Evolutionary conservation across 2,329 filamentous ascomycete species (phyloP), one percentile per base, ranked within the genome.

Genomic region (Teratosphaeria viscida): DNA sequence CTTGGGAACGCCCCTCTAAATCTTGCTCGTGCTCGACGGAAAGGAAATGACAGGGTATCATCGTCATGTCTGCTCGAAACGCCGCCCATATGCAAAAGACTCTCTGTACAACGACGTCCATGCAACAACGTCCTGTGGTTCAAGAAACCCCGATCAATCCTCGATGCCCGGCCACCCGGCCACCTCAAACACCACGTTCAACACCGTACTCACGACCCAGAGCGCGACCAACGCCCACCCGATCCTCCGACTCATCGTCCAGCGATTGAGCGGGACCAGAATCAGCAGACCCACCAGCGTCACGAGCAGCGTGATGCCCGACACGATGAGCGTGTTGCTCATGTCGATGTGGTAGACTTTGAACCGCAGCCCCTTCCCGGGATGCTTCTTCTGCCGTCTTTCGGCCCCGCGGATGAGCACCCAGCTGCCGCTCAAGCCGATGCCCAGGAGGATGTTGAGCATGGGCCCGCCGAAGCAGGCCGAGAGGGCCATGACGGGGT

Each of bases 391-490:
- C 62, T 89, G 84, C 57, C 79, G 79, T 63, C 83, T 79, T 66
- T 87, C 83, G 19, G 87, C 88, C 35, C 84, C 81, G 58, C 82
- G 81, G 16, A 95, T 80, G 59, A 89, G 92, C 82, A 96, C 94
- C 71, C 92, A 95, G 47, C 90, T 82, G 16, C 94, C 94, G 29
- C 88, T 89, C 3, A 97, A 79, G n/a, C 94, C 94, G 57, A 99
- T 92, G 0, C 94, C 94, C 3, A 99, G 82, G 0, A 99, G 78
- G 63, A 99, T 99, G 68, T 99, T 99, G 49, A 99, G 82, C 90
- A 99, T 92, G 0, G 94, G 94, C 0, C 94, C 95, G n/a, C 94
- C 94, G 72, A 99, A 96, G 72, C 94, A 99, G 4, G 94, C 94
- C 37, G 89, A 92, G 49, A 88, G 76, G 0, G 94, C 94, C 94